These are phyloP conservation scores for Haplosporangium gracile DNA, from an alignment of 192 early-diverging fungal genomes.

Conservation along the genomic window DNA sequence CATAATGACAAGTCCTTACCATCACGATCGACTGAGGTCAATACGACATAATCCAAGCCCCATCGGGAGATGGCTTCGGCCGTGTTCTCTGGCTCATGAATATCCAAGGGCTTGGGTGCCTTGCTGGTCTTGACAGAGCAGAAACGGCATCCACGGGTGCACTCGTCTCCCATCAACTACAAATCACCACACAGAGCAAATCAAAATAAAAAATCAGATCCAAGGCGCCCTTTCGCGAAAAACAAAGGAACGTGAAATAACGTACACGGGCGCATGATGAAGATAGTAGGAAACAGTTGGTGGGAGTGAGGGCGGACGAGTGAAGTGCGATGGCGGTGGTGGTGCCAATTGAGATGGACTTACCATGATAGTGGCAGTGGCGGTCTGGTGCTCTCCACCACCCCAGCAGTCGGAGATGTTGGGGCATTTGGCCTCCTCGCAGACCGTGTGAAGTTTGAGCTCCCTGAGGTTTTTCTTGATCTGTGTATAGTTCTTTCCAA, in stretches of 20 bases:
- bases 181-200: not conserved
- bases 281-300: not conserved
- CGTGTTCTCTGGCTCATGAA: conserved; percentile 92
- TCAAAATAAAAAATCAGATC: not conserved
- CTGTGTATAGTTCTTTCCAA: conserved; percentile 79
- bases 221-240: not conserved
- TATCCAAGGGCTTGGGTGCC: conserved; percentile 86
- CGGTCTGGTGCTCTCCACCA: conserved; percentile 93
- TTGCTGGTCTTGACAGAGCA: conserved; percentile 98
- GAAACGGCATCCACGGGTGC: conserved; percentile 97
- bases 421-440: conserved; percentile 97
- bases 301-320: not conserved
- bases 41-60: conserved; percentile 96
- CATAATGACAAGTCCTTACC: conserved; percentile 52
- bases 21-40: conserved; percentile 98
- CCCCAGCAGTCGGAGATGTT: conserved; percentile 99
- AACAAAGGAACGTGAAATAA: not conserved
- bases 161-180: conserved; percentile 97
- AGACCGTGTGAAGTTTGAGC: conserved; percentile 96
- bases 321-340: not conserved
- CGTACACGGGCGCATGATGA: not conserved
- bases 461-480: conserved; percentile 95
- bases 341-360: not conserved
- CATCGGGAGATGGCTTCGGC: conserved; percentile 93
- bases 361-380: conserved; percentile 97